phyloP scores from a whole-genome alignment of 768 basidiomycete species.

The Auricularia auricula-judae region DNA sequence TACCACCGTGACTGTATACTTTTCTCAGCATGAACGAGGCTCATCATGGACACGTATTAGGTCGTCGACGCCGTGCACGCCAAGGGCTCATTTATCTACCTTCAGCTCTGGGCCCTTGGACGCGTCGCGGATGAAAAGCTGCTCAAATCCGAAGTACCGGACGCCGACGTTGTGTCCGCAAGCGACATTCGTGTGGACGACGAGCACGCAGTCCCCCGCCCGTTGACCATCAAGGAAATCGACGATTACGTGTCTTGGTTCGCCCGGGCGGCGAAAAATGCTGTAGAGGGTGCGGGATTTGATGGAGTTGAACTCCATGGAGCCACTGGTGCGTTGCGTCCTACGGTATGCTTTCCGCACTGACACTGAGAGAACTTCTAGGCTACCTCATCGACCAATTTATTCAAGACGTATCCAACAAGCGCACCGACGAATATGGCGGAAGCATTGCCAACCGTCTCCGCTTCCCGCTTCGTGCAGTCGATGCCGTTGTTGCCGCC shows the following conservation, averaged over 20 bases:
- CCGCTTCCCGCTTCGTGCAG: conserved; percentile 27
- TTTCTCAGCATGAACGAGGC: background rate
- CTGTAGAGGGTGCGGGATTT: conserved; percentile 28
- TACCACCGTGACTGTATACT: background rate
- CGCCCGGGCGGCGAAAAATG: conserved; percentile 22
- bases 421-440: conserved; percentile 35
- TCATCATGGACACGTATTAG: conserved; percentile 17
- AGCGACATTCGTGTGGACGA: background rate
- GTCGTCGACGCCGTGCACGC: conserved; percentile 48
- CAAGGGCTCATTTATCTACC: conserved; percentile 37
- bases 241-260: conserved; percentile 19
- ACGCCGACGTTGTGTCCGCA: background rate
- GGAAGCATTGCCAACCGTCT: conserved; percentile 35
- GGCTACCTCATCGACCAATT: conserved; percentile 29
- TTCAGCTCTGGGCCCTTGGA: conserved; percentile 51
- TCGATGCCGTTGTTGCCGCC: conserved; percentile 24
- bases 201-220: background rate
- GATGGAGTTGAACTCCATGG: conserved; percentile 31
- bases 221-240: conserved; percentile 20
- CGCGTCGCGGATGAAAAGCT: conserved; percentile 21
- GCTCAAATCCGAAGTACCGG: background rate
- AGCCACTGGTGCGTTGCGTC: conserved; percentile 2
- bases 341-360: conserved; percentile 7
- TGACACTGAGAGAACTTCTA: background rate
- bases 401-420: conserved; percentile 24